Conservation (phyloP, 2,329 filamentous ascomycete genomes). For the Aspergillus luchuensis region DNA sequence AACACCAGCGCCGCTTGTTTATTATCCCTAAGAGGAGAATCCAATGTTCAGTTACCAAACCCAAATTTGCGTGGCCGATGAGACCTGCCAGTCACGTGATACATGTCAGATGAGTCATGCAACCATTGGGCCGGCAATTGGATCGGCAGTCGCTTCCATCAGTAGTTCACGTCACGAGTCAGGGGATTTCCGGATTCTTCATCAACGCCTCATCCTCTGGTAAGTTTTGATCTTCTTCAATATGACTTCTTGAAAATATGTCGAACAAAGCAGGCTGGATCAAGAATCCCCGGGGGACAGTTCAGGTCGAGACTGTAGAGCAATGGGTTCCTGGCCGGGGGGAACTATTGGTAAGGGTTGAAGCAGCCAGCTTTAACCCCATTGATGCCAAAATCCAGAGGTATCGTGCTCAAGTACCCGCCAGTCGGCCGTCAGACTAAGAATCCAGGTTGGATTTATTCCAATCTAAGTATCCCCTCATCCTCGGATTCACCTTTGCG, state of each 20-base stretch:
- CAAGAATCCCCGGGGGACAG: neutral
- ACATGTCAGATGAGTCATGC: too few species aligned
- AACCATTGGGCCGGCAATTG: too few species aligned
- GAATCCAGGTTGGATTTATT: neutral
- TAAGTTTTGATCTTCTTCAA: too few species aligned
- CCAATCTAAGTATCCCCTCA: constrained; percentile 12
- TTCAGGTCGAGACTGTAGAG: neutral
- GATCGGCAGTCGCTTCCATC: too few species aligned
- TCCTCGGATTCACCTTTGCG: constrained; percentile 21
- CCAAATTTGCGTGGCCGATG: too few species aligned
- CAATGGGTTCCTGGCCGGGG: neutral
- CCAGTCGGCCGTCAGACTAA: neutral
- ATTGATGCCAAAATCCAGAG: constrained; percentile 24
- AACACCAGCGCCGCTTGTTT: too few species aligned
- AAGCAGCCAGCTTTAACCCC: constrained; percentile 20
- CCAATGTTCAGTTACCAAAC: too few species aligned
- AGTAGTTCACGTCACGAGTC: too few species aligned
- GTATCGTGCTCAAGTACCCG: neutral
- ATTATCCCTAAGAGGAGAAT: too few species aligned
- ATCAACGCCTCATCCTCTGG: too few species aligned
- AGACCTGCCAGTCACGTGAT: too few species aligned
- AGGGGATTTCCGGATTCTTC: too few species aligned
- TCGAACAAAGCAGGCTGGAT: constrained; percentile 6
- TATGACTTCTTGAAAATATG: neutral
- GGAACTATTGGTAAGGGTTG: constrained; percentile 18